Evolutionary conservation across 2,329 filamentous ascomycete genomes (phyloP).

Genomic region (Alternaria atra): DNA sequence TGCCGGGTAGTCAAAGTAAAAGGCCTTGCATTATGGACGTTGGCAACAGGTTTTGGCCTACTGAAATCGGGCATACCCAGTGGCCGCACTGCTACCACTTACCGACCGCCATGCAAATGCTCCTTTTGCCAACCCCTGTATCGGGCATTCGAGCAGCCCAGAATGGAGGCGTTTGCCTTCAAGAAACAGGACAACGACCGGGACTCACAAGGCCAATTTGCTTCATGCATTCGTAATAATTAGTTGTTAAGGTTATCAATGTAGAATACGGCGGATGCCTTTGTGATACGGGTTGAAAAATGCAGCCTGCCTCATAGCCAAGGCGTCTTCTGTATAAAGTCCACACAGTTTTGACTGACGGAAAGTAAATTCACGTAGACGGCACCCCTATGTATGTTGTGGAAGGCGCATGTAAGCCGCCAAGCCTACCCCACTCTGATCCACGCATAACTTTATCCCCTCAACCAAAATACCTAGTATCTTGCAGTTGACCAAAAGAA

Average conservation of each 20-base stretch:
- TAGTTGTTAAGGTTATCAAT: too few species aligned
- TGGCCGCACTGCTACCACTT: neutral
- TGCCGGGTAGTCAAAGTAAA: neutral
- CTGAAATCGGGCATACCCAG: neutral
- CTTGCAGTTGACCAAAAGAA: neutral
- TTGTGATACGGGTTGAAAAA: too few species aligned
- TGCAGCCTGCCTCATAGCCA: too few species aligned
- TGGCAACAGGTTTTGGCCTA: too few species aligned
- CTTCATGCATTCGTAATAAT: neutral
- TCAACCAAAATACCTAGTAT: neutral
- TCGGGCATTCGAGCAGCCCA: neutral
- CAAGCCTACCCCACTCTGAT: neutral
- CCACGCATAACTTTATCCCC: neutral
- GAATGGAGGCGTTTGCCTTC: neutral
- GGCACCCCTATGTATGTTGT: neutral
- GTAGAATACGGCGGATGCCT: too few species aligned
- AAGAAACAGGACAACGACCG: neutral
- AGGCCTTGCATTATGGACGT: neutral
- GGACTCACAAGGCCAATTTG: neutral
- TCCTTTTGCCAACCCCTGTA: neutral
- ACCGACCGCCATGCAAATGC: neutral
- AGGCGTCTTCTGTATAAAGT: neutral
- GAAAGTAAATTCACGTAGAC: neutral
- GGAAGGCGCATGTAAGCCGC: conserved; percentile 1
- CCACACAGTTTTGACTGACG: neutral